Conservation (phyloP, 2,329 filamentous ascomycete species). For the Ascosphaera aggregata region DNA sequence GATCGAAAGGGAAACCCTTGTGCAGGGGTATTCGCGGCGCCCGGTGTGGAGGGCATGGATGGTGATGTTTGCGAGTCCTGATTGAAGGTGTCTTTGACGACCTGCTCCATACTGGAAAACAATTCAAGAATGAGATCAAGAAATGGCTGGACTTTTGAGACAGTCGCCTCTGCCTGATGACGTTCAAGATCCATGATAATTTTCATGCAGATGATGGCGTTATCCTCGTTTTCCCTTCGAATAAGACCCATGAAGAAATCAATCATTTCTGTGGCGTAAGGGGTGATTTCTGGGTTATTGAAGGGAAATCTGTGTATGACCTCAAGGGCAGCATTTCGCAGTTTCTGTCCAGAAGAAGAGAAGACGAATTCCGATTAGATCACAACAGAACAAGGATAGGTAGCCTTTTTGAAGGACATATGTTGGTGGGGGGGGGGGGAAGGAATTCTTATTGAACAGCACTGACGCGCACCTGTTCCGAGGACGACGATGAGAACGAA, state of each 20-base stretch:
- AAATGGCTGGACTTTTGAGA: slow-evolving; percentile 69
- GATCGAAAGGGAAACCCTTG: slow-evolving; percentile 30
- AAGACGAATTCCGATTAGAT: slow-evolving; percentile 2
- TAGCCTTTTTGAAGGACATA: background rate
- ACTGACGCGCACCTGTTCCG: slow-evolving; percentile 49
- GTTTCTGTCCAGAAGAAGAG: slow-evolving; percentile 32
- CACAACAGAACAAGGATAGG: background rate
- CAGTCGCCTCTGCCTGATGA: slow-evolving; percentile 65
- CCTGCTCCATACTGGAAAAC: slow-evolving; percentile 83
- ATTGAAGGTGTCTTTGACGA: slow-evolving; percentile 83
- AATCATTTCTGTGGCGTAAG: slow-evolving; percentile 69
- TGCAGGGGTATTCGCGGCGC: slow-evolving; percentile 42
- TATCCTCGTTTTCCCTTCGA: slow-evolving; percentile 88
- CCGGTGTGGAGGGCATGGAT: slow-evolving; percentile 28
- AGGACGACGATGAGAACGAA: slow-evolving; percentile 73
- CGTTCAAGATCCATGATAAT: slow-evolving; percentile 93
- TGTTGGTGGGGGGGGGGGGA: no score
- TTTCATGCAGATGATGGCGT: slow-evolving; percentile 95
- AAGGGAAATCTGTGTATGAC: slow-evolving; percentile 72
- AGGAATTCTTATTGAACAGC: slow-evolving; percentile 1
- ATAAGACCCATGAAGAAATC: slow-evolving; percentile 79
- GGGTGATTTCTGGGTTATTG: slow-evolving; percentile 61
- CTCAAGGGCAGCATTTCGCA: slow-evolving; percentile 83
- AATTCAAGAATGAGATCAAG: slow-evolving; percentile 82
- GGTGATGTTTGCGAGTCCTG: slow-evolving; percentile 19